These are phyloP conservation scores for Aspergillus neoniger DNA, from an alignment of 2,329 filamentous ascomycete genomes.

Conservation along the genomic window DNA sequence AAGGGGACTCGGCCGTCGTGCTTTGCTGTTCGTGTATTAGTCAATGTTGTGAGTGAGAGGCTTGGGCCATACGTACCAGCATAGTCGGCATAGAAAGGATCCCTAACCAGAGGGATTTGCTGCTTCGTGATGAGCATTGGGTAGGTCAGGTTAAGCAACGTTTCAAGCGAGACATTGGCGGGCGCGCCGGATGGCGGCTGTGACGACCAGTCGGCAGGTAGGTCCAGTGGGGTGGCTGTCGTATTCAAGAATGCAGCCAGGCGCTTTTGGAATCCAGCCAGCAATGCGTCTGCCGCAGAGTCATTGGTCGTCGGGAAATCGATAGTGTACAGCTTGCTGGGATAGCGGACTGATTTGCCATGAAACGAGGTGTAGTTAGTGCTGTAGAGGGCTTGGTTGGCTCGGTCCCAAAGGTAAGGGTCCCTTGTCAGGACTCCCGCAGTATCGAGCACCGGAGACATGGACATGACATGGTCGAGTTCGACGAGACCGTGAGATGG, in stretches of 20 bases:
- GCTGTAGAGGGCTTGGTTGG: slow-evolving; percentile 49
- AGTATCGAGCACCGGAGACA: slow-evolving; percentile 48
- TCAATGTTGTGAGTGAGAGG: not conserved
- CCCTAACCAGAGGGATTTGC: slow-evolving; percentile 49
- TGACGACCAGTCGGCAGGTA: slow-evolving; percentile 18
- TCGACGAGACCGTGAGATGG: slow-evolving; percentile 51
- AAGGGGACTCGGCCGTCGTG: slow-evolving; percentile 52
- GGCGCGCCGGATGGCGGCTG: slow-evolving; percentile 33
- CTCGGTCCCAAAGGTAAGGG: slow-evolving; percentile 30
- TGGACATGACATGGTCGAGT: slow-evolving; percentile 52
- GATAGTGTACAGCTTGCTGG: slow-evolving; percentile 1
- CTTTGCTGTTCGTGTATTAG: slow-evolving; percentile 18
- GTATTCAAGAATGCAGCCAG: slow-evolving; percentile 45
- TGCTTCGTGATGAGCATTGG: slow-evolving; percentile 34
- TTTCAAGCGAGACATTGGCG: slow-evolving; percentile 33
- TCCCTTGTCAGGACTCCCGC: slow-evolving; percentile 44
- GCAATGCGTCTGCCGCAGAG: slow-evolving; percentile 37
- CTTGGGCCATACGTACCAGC: slow-evolving; percentile 29
- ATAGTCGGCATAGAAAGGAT: slow-evolving; percentile 55
- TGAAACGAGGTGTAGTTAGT: slow-evolving; percentile 38
- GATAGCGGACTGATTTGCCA: slow-evolving; percentile 36
- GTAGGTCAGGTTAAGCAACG: slow-evolving; percentile 27
- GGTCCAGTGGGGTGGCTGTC: slow-evolving; percentile 14
- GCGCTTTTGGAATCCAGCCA: slow-evolving; percentile 47
- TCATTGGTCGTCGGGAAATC: slow-evolving; percentile 43